Conservation (phyloP, 192 early-diverging fungal genomes). For the Umbelopsis ramanniana region DNA sequence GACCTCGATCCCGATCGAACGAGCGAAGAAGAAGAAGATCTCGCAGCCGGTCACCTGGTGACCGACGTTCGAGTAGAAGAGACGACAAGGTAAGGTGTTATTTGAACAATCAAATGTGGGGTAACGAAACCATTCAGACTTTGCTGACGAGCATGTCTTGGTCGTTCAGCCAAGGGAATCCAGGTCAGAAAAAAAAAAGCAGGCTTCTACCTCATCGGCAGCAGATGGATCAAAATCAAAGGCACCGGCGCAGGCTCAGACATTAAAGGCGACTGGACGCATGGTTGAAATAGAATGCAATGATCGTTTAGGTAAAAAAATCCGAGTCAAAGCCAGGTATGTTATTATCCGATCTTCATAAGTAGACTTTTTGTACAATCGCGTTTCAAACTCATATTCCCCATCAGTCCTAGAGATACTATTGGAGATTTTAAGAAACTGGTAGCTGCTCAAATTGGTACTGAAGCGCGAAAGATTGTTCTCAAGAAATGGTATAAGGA, state of each 20-base stretch:
- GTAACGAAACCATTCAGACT: not conserved
- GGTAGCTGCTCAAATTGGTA: slow-evolving; percentile 89
- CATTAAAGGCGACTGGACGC: slow-evolving; percentile 19
- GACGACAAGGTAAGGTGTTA: slow-evolving; percentile 16
- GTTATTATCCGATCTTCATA: slow-evolving; percentile 6
- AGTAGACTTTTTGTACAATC: not conserved
- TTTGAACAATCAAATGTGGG: not conserved
- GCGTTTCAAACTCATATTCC: slow-evolving; percentile 8
- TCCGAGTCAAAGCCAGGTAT: slow-evolving; percentile 86
- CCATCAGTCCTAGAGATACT: slow-evolving; percentile 73
- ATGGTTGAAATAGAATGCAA: slow-evolving; percentile 79
- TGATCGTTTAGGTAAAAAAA: slow-evolving; percentile 91
- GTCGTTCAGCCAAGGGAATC: not conserved
- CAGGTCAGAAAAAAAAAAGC: not conserved
- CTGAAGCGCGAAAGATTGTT: slow-evolving; percentile 84
- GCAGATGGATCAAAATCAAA: slow-evolving; percentile 14
- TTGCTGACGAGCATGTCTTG: not conserved
- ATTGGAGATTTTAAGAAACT: slow-evolving; percentile 85
- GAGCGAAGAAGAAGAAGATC: not conserved
- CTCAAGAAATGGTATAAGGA: slow-evolving; percentile 89
- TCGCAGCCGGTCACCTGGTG: slow-evolving; percentile 23
- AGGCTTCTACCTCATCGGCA: not conserved
- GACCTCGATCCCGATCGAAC: slow-evolving; percentile 14
- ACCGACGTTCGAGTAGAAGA: slow-evolving; percentile 3
- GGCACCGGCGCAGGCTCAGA: not conserved